Percentiles rank a stretch among this genome's conserved stretches.
Conservation (phyloP, 192 early-diverging fungal genomes). For the Tieghemiomyces parasiticus region DNA sequence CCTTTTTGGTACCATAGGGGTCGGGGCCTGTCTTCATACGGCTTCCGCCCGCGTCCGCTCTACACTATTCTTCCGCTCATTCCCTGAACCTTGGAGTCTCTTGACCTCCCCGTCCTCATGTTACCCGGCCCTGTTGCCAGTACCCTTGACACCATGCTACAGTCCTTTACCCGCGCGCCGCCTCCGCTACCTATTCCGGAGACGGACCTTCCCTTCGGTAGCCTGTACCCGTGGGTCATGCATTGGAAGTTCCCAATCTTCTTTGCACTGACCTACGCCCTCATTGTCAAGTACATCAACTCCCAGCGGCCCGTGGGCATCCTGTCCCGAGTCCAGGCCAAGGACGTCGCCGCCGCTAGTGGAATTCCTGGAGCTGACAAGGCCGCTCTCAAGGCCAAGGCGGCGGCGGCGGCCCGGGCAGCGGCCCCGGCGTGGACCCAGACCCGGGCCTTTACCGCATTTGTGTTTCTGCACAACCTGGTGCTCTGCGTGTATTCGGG, state of each 20-base stretch:
- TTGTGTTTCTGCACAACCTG: conserved; percentile 67
- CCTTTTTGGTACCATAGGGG: no score
- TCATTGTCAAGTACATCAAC: conserved; percentile 6
- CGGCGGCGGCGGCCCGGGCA: not conserved
- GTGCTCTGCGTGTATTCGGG: conserved; percentile 52
- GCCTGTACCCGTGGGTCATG: conserved; percentile 3
- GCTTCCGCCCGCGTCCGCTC: no score
- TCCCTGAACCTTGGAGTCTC: no score
- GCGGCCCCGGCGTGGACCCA: not conserved
- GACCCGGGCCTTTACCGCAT: conserved; percentile 35
- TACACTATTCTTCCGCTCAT: no score
- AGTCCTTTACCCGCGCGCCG: not conserved
- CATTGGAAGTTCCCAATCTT: conserved; percentile 2
- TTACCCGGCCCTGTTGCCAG: no score
- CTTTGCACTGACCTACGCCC: not conserved
- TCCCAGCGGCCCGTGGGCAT: not conserved
- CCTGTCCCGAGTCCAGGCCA: conserved; percentile 9
- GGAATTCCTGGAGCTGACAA: not conserved
- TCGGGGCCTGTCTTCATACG: no score
- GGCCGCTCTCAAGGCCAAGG: not conserved
- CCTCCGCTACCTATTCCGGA: conserved; percentile 3
- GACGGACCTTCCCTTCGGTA: not conserved
- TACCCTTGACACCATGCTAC: no score
- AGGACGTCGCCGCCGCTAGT: not conserved
- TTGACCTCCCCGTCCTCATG: no score